Conservation (phyloP, 495 filamentous ascomycete species). For the Neurospora cerealis region DNA sequence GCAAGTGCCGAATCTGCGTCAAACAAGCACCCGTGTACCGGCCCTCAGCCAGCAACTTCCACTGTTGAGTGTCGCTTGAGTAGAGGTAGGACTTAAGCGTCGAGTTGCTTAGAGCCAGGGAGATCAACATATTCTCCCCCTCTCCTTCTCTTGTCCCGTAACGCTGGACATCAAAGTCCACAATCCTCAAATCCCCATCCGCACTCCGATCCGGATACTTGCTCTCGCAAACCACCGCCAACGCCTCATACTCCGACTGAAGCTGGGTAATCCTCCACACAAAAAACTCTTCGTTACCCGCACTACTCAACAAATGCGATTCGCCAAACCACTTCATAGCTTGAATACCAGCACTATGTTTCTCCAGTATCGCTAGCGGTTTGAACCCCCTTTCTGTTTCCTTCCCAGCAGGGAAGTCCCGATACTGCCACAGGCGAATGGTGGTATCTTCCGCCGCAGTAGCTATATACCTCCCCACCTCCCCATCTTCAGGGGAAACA, state of each 20-base stretch:
- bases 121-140: constrained; percentile 45
- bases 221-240: constrained; percentile 51
- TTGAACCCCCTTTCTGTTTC: constrained; percentile 24
- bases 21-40: constrained; percentile 73
- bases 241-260: constrained; percentile 39
- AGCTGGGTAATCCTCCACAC: constrained; percentile 61
- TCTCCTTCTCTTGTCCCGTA: constrained; percentile 2
- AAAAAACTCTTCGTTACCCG: constrained; percentile 79
- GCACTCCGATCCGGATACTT: constrained; percentile 50
- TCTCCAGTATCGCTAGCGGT: constrained; percentile 54
- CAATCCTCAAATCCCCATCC: constrained; percentile 66
- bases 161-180: constrained; percentile 49
- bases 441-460: constrained; percentile 87
- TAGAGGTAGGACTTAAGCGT: constrained; percentile 59
- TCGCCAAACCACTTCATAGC: constrained; percentile 64
- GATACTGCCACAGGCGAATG: constrained; percentile 63
- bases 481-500: constrained; percentile 22
- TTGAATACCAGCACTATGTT: constrained; percentile 77
- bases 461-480: constrained; percentile 40
- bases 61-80: constrained; percentile 28
- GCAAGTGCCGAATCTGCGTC: constrained; percentile 53
- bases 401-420: too few species aligned
- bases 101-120: constrained; percentile 71
- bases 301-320: constrained; percentile 69
- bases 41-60: constrained; percentile 45